Conservation (phyloP, 805 yeast genomes). For the Metschnikowia amazonensis region DNA sequence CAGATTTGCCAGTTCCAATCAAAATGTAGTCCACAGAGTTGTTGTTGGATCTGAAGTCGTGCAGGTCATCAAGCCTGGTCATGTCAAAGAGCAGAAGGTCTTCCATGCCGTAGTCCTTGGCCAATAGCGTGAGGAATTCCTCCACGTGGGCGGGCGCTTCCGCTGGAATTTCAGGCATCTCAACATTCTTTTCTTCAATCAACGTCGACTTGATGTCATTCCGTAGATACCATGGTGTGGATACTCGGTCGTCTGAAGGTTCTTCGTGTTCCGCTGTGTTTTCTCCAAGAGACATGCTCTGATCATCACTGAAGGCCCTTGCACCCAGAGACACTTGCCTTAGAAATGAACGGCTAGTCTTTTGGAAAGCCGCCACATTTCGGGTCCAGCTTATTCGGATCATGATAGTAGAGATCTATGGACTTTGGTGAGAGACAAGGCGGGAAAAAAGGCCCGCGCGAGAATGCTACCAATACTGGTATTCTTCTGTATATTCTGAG, state of each 20-base stretch:
- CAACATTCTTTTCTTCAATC: conserved; percentile 19
- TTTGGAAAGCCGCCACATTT: neutral
- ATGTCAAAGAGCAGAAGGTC: conserved; percentile 66
- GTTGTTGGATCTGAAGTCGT: conserved; percentile 27
- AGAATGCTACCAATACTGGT: neutral
- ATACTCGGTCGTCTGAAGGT: conserved; percentile 1
- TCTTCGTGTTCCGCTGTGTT: neutral
- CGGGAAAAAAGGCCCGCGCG: conserved; percentile 3
- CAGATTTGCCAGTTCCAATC: conserved; percentile 71
- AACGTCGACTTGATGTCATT: conserved; percentile 35
- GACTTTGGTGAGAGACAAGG: neutral
- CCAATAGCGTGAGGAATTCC: conserved; percentile 44
- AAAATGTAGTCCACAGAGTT: conserved; percentile 39
- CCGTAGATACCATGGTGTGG: conserved; percentile 61
- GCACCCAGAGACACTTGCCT: neutral
- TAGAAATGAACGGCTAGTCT: neutral
- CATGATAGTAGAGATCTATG: neutral
- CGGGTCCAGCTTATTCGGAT: neutral
- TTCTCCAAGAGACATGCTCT: neutral
- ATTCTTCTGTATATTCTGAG: no score
- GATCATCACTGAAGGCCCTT: neutral
- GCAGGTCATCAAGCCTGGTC: conserved; percentile 33
- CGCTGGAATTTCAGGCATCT: conserved; percentile 57
- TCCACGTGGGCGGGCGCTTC: conserved; percentile 52
- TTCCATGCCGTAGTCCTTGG: conserved; percentile 59